These are phyloP conservation scores for Mimosa pudica DNA, from an alignment of 306 rosid genomes.

Conservation along the genomic window DNA sequence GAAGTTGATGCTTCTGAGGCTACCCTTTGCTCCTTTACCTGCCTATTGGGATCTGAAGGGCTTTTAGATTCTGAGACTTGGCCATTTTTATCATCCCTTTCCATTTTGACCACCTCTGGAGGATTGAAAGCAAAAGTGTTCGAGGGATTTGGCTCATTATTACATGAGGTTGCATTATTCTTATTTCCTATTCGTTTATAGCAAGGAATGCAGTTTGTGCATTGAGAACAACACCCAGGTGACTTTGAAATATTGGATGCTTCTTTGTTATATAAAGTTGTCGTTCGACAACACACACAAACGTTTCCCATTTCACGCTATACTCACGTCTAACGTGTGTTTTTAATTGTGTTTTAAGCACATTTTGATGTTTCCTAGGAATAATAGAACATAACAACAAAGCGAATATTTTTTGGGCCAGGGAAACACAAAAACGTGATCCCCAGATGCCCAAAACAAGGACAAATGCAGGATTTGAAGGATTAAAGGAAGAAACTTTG, in stretches of 20 bases:
- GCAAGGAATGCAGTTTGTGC: not conserved
- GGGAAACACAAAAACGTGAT: constrained; percentile 2
- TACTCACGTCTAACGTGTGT: constrained; percentile 6
- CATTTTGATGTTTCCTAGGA: constrained; percentile 12
- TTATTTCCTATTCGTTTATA: constrained; percentile 9
- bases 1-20: constrained; percentile 11
- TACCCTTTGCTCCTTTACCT: constrained; percentile 23
- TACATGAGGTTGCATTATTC: constrained; percentile 5
- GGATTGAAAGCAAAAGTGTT: constrained; percentile 44
- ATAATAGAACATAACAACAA: constrained; percentile 10
- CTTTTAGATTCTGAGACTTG: not conserved
- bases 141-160: constrained; percentile 8
- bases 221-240: constrained; percentile 48
- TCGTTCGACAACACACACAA: constrained; percentile 69
- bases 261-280: constrained; percentile 36
- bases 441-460: constrained; percentile 18
- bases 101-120: constrained; percentile 57
- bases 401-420: constrained; percentile 16
- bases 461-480: constrained; percentile 10
- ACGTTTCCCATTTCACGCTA: constrained; percentile 78
- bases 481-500: constrained; percentile 16
- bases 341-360: not conserved
- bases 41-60: not conserved
- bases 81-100: constrained; percentile 37
- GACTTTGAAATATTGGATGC: constrained; percentile 38